A percentile compares a stretch with the other conserved stretches of the same genome.
Evolutionary conservation across 306 rosid species (phyloP).

Genomic region (Comarum palustre): DNA sequence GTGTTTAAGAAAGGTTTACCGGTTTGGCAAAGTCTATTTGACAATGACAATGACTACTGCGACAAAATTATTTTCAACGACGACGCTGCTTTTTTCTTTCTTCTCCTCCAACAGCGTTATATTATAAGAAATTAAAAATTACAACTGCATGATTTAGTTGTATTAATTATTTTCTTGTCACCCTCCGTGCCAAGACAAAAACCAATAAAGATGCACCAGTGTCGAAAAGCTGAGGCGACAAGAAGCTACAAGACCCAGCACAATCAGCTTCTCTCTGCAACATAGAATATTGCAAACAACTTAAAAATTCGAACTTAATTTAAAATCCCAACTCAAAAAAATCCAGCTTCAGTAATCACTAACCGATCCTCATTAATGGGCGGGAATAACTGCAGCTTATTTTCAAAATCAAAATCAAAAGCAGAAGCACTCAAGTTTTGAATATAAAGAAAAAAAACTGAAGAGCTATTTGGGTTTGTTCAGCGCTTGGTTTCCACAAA

Average conservation of each 20-base stretch:
- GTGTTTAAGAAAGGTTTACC: too few species aligned
- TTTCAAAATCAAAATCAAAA: background rate
- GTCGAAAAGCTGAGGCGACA: conserved; percentile 10
- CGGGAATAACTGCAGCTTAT: background rate
- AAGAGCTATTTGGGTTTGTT: conserved; percentile 26
- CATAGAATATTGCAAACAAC: background rate
- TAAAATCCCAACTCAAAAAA: background rate
- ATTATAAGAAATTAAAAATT: too few species aligned
- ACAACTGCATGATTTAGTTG: too few species aligned
- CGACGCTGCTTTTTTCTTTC: too few species aligned
- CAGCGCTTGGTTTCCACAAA: conserved; percentile 33
- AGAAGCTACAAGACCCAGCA: background rate
- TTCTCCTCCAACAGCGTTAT: too few species aligned
- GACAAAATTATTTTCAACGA: too few species aligned
- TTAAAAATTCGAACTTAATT: background rate
- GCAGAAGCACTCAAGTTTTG: conserved; percentile 1
- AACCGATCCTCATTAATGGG: background rate
- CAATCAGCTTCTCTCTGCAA: background rate
- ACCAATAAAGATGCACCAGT: background rate
- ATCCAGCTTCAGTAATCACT: background rate
- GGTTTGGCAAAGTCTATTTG: too few species aligned
- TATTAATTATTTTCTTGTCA: too few species aligned
- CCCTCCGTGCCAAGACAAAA: background rate
- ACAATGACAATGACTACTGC: too few species aligned
- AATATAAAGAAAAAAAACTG: conserved; percentile 44